Base-by-base conservation (phyloP, 2,329 filamentous ascomycete genomes). In the Leptographium galeiforme region DNA sequence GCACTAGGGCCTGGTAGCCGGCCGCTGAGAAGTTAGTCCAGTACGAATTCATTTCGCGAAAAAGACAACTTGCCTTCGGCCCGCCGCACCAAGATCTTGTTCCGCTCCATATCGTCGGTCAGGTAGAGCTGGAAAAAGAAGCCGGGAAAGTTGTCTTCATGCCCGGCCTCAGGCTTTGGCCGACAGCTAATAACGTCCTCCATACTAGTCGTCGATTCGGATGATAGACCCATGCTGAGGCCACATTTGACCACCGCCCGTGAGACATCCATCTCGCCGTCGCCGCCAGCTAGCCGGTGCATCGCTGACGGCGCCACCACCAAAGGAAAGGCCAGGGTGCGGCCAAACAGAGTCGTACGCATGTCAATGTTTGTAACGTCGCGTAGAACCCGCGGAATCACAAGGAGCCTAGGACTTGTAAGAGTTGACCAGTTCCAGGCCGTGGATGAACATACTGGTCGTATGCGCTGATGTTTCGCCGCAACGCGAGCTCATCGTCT, bases 231-330 rank as follows among this genome's bases (percentile, higher is more conserved):
- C 73, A 76, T 76, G 55, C 65, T 61, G 13, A 76, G 63, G 4
- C 67, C 67, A 13, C 63, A 60, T 32, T 65, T 66, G 13, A 69
- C 70, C 5, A 71, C 72, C 1, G 74, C 75, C 4, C 70, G 66
- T 0, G 71, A 72, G 0, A 72, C 75, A 0, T 69, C 76, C 1
- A 72, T 52, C 57, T 79, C 76, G 11, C 76, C 76, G 38, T 77
- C 74, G 0, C 67, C 63, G 57, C 78, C 75, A 2, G 75, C 76
- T 12, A 78, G 65, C 38, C 68, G 66, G 55, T 79, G 76, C 61
- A 76, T 73, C 2, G 74, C 77, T 0, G 76, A 70, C 0, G 77
- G 77, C 4, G 72, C 70, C 41, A 81, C 72, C 12, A 74, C 75
- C 2, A 82, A 64, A 0, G 78, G 77, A 3, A 80, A 67, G 1